phyloP scores from a whole-genome alignment of 2,329 filamentous ascomycete species.

The Diplodia corticola region DNA sequence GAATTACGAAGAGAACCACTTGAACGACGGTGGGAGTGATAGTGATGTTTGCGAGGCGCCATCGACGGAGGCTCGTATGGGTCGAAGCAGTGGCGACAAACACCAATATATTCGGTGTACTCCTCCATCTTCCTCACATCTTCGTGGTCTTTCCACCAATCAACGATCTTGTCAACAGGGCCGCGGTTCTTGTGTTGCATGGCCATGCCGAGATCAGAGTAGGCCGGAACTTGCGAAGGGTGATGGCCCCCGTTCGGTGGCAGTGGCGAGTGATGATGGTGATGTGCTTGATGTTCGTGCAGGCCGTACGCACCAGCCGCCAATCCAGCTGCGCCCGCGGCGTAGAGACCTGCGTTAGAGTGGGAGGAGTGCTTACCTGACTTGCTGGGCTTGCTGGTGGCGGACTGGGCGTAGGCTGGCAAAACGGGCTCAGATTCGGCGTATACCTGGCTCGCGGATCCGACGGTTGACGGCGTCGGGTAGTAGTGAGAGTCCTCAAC shows the following conservation, averaged over 20 bases:
- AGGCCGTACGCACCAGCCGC: constrained; percentile 48
- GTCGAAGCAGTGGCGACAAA: constrained; percentile 66
- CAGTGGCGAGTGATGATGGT: constrained; percentile 27
- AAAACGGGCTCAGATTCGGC: constrained; percentile 28
- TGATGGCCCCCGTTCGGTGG: constrained; percentile 24
- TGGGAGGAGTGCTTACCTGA: constrained; percentile 48
- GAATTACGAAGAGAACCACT: constrained; percentile 44
- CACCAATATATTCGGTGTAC: constrained; percentile 66
- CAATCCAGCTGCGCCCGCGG: constrained; percentile 48
- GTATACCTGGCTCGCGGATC: constrained; percentile 22
- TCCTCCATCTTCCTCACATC: constrained; percentile 67
- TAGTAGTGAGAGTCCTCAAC: neutral
- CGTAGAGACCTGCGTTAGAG: constrained; percentile 47
- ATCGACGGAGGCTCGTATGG: constrained; percentile 57
- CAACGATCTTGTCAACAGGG: constrained; percentile 56
- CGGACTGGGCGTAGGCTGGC: constrained; percentile 33
- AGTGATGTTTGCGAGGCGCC: constrained; percentile 62
- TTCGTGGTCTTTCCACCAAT: constrained; percentile 64
- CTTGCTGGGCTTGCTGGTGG: constrained; percentile 40
- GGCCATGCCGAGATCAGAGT: constrained; percentile 37
- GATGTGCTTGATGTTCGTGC: constrained; percentile 42
- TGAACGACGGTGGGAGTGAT: constrained; percentile 49
- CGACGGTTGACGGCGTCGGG: neutral
- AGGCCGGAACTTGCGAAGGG: neutral
- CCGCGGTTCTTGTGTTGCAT: constrained; percentile 57